A percentile compares a stretch with the other conserved stretches of the same genome.
Evolutionary conservation across 202 grass and related monocot species (phyloP).

Genomic region (Brachypodium distachyon): DNA sequence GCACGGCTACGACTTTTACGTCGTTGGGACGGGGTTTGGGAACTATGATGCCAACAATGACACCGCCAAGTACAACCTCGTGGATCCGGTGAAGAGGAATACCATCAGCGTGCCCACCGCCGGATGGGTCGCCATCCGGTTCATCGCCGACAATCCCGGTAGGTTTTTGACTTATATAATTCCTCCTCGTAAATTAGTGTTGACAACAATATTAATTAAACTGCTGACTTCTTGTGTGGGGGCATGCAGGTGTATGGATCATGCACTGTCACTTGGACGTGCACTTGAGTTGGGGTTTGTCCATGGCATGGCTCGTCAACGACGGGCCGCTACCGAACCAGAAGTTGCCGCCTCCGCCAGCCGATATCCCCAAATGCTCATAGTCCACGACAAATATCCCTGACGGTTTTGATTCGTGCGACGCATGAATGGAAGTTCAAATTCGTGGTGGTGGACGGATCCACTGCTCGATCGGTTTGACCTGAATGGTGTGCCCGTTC

Average conservation of each 20-base stretch:
- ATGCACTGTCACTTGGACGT: constrained; percentile 71
- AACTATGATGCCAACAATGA: constrained; percentile 46
- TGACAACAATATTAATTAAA: neutral
- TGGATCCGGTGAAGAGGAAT: constrained; percentile 63
- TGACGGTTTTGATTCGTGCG: neutral
- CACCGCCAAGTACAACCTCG: constrained; percentile 42
- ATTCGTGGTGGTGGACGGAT: neutral
- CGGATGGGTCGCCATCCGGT: constrained; percentile 63
- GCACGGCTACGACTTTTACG: constrained; percentile 61
- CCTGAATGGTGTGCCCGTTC: neutral
- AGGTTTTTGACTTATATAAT: neutral
- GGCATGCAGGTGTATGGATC: constrained; percentile 52
- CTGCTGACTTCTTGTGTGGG: neutral
- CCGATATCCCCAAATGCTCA: constrained; percentile 50
- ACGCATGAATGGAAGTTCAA: neutral
- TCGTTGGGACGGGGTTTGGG: constrained; percentile 46
- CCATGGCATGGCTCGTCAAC: constrained; percentile 71
- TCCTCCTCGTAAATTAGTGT: neutral
- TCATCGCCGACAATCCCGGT: constrained; percentile 63
- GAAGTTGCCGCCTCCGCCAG: constrained; percentile 56
- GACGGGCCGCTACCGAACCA: constrained; percentile 47
- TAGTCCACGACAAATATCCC: neutral
- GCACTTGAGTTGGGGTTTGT: constrained; percentile 57
- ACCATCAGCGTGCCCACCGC: constrained; percentile 54
- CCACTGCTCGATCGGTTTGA: neutral